Conservation (phyloP, 495 filamentous ascomycete genomes). For the Podospora pseudocomata region DNA sequence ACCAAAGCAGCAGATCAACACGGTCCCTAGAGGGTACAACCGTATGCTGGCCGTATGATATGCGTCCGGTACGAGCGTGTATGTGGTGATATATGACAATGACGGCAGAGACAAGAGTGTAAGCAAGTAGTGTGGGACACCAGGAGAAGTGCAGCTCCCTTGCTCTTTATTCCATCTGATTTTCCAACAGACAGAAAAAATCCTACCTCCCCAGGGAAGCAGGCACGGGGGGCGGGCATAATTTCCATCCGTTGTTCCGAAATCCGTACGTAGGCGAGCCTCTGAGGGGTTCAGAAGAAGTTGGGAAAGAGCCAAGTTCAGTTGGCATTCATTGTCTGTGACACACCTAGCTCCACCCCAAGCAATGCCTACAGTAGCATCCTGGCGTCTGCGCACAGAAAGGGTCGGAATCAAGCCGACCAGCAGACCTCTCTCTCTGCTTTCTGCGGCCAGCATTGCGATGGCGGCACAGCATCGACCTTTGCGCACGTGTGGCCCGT, state of each 20-base stretch:
- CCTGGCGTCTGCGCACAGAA: not conserved
- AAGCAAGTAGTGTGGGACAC: not conserved
- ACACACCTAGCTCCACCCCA: slow-evolving; percentile 1
- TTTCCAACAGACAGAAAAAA: not conserved
- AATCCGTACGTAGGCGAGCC: not conserved
- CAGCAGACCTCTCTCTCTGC: not conserved
- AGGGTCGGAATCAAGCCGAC: slow-evolving; percentile 8
- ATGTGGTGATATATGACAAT: not conserved
- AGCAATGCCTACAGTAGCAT: not conserved
- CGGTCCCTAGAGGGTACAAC: not conserved
- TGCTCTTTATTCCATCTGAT: not conserved
- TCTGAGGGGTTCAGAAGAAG: not conserved
- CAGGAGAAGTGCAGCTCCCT: not conserved
- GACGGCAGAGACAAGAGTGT: not conserved
- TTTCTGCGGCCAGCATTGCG: not conserved
- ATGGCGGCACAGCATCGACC: not conserved
- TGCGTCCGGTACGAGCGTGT: not conserved
- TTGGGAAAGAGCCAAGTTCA: not conserved
- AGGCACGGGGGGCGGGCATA: not conserved
- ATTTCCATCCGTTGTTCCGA: not conserved
- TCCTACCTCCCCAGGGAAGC: not conserved
- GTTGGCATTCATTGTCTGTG: not conserved
- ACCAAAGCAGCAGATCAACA: not conserved
- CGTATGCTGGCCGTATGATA: slow-evolving; percentile 3
- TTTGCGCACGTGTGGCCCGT: not conserved